These are phyloP conservation scores for Metschnikowia cerradonensis DNA, from an alignment of 805 yeast genomes.

Conservation along the genomic window DNA sequence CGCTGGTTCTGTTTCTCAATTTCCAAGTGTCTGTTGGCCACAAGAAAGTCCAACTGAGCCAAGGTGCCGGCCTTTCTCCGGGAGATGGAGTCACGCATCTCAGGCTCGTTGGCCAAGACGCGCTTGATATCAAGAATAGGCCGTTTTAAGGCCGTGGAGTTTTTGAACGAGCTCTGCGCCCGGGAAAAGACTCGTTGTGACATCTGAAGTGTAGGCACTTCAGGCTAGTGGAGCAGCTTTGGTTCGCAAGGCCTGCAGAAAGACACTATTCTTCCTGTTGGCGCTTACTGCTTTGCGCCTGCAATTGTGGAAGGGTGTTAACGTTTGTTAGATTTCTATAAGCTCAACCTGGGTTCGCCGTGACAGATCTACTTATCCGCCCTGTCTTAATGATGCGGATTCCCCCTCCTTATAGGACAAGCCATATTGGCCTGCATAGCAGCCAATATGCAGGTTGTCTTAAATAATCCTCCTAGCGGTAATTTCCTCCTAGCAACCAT, in stretches of 20 bases:
- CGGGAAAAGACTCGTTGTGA: slow-evolving; percentile 4
- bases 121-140: slow-evolving; percentile 16
- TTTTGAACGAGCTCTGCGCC: slow-evolving; percentile 15
- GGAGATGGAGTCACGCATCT: slow-evolving; percentile 26
- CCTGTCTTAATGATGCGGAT: too few relatives aligned
- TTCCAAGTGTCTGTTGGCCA: slow-evolving; percentile 24
- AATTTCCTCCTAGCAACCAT: too few relatives aligned
- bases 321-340: too few relatives aligned
- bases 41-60: slow-evolving; percentile 23
- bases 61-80: slow-evolving; percentile 23
- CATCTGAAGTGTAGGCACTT: neutral
- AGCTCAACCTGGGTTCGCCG: too few relatives aligned
- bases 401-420: too few relatives aligned
- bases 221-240: neutral
- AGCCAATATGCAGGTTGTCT: too few relatives aligned
- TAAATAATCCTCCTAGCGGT: too few relatives aligned
- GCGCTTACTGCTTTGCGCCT: too few relatives aligned
- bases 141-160: slow-evolving; percentile 14
- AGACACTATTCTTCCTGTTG: neutral
- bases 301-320: too few relatives aligned
- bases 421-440: too few relatives aligned
- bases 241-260: slow-evolving; percentile 2
- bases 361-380: too few relatives aligned
- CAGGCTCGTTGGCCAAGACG: slow-evolving; percentile 10
- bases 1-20: slow-evolving; percentile 20